These are phyloP conservation scores for Cryptomeria japonica DNA, from an alignment of 75 land plant species.

Conservation along the genomic window DNA sequence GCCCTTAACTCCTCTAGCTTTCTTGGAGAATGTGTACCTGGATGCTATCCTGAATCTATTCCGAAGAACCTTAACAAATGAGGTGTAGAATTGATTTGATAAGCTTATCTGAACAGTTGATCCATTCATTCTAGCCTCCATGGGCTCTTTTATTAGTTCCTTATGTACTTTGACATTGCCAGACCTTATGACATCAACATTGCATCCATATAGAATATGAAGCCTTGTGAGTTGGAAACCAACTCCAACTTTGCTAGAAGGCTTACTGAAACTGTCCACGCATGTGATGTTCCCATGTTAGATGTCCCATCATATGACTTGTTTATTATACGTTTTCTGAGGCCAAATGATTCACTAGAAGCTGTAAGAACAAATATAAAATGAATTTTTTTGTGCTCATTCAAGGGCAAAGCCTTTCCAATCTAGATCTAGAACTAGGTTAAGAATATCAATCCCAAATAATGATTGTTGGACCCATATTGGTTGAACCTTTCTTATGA, in stretches of 20 bases:
- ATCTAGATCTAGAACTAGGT: not conserved
- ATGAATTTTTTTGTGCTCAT: not conserved
- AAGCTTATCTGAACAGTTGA: not conserved
- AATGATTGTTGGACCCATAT: not conserved
- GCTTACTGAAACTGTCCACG: not conserved
- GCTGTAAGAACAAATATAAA: too few relatives aligned
- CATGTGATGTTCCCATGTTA: not conserved
- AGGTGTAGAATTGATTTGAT: not conserved
- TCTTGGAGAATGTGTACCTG: too few relatives aligned
- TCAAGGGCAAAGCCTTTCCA: not conserved
- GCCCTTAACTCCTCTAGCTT: too few relatives aligned
- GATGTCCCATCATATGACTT: not conserved
- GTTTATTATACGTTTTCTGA: not conserved
- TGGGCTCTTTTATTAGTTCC: not conserved
- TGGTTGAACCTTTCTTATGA: not conserved
- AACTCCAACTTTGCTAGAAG: not conserved
- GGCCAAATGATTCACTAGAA: not conserved
- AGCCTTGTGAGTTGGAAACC: not conserved
- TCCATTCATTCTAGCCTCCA: not conserved
- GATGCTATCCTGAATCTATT: too few relatives aligned
- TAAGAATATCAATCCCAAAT: not conserved
- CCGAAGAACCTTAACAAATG: not conserved
- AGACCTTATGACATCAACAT: not conserved
- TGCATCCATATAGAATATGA: not conserved
- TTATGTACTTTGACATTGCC: not conserved